phyloP scores from a whole-genome alignment of 2,329 filamentous ascomycete genomes.

The Phialemonium atrogriseum region DNA sequence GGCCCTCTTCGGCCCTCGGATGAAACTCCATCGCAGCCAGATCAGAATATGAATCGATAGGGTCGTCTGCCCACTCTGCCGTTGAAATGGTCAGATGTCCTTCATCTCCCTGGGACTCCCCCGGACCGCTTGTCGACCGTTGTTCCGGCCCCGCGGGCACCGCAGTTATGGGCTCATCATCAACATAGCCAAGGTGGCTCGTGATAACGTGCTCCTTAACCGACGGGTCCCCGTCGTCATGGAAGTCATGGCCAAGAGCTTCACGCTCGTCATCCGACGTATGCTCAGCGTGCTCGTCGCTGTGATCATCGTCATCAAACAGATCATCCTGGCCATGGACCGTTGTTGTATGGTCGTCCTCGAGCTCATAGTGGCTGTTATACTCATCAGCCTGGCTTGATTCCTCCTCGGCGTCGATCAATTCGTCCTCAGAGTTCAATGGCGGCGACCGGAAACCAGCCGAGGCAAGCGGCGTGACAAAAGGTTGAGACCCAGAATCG shows the following conservation, averaged over 20 bases:
- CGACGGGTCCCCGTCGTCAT: too few species aligned
- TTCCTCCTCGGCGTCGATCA: conserved; percentile 2
- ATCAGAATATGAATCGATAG: too few species aligned
- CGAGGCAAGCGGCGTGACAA: conserved; percentile 12
- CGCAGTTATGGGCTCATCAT: too few species aligned
- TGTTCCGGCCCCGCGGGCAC: too few species aligned
- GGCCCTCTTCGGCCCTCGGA: background rate
- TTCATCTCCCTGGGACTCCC: too few species aligned
- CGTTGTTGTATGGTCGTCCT: conserved; percentile 21
- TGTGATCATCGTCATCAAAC: conserved; percentile 18
- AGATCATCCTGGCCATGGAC: conserved; percentile 24
- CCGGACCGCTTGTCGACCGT: too few species aligned
- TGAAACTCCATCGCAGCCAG: too few species aligned
- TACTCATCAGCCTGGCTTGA: conserved; percentile 1
- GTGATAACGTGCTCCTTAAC: too few species aligned
- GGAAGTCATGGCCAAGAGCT: too few species aligned
- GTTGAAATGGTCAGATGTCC: too few species aligned
- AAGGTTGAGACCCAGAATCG: conserved; percentile 10
- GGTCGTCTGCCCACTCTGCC: too few species aligned
- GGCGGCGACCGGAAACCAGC: conserved; percentile 6
- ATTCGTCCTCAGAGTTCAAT: background rate
- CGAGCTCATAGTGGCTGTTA: conserved; percentile 7
- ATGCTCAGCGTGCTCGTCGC: conserved; percentile 3
- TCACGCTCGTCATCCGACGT: conserved; percentile 7
- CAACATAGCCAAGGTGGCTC: too few species aligned